Conservation (phyloP, 140 eudicot genomes). For the Flaveria floridana region DNA sequence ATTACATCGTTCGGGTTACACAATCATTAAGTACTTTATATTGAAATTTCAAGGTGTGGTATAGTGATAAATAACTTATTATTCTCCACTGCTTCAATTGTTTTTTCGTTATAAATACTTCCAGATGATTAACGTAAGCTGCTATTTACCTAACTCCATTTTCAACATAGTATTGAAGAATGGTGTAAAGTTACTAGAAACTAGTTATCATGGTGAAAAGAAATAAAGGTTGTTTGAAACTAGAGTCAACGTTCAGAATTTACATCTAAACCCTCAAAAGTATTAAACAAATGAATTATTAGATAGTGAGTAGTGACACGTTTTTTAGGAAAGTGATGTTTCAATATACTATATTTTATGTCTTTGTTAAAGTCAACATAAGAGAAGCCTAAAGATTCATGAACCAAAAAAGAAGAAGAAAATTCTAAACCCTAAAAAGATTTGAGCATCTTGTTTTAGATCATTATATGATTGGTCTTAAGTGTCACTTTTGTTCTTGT, state of each 20-base stretch:
- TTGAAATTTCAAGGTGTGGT: too few species aligned
- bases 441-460: slow-evolving; percentile 45
- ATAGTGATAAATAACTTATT: too few species aligned
- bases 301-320: slow-evolving; percentile 27
- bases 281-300: slow-evolving; percentile 32
- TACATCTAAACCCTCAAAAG: slow-evolving; percentile 35
- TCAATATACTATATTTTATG: not conserved
- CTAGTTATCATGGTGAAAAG: too few species aligned
- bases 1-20: too few species aligned
- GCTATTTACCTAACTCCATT: too few species aligned
- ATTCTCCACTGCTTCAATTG: too few species aligned
- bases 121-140: too few species aligned
- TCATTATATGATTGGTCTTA: slow-evolving; percentile 31
- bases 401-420: slow-evolving; percentile 30
- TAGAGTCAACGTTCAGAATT: not conserved
- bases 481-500: slow-evolving; percentile 41
- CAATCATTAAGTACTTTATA: too few species aligned
- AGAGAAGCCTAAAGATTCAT: slow-evolving; percentile 38
- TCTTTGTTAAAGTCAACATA: slow-evolving; percentile 35
- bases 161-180: too few species aligned
- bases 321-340: slow-evolving; percentile 23
- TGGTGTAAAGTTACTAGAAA: too few species aligned
- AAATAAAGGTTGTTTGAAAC: not conserved
- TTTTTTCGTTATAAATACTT: too few species aligned
- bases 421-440: slow-evolving; percentile 31